Evolutionary conservation across 2,329 filamentous ascomycete genomes (phyloP).

Genomic region (Onygenales sp.): DNA sequence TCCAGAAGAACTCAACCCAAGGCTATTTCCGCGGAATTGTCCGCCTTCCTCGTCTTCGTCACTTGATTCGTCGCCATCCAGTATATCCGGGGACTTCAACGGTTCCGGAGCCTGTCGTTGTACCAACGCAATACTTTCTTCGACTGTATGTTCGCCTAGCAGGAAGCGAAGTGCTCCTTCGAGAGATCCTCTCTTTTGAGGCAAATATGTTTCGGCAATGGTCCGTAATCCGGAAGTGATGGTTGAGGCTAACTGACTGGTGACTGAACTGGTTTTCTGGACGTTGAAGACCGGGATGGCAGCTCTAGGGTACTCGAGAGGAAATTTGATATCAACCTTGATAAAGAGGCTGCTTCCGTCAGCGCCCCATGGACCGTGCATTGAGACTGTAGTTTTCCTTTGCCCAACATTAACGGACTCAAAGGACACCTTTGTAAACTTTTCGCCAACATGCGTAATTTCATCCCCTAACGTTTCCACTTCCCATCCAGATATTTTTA

Average conservation of each 20-base stretch:
- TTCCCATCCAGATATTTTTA: conserved; percentile 48
- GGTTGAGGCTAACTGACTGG: conserved; percentile 39
- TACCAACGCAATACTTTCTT: conserved; percentile 46
- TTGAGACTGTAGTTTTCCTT: conserved; percentile 45
- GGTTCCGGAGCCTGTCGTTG: conserved; percentile 49
- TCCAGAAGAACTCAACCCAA: conserved; percentile 42
- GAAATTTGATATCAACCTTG: conserved; percentile 50
- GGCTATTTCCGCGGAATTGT: conserved; percentile 32
- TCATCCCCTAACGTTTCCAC: conserved; percentile 50
- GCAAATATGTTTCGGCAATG: conserved; percentile 47
- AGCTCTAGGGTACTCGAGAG: conserved; percentile 44
- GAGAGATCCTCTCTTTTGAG: conserved; percentile 44
- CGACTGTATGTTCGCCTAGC: conserved; percentile 48
- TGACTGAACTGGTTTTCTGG: conserved; percentile 49
- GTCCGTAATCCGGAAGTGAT: conserved; percentile 43
- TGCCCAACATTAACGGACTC: conserved; percentile 49
- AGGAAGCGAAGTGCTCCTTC: conserved; percentile 54
- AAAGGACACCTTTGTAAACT: conserved; percentile 51
- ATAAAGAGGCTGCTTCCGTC: conserved; percentile 45
- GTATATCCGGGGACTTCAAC: conserved; percentile 32
- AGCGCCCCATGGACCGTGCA: conserved; percentile 52
- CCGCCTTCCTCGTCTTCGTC: conserved; percentile 60
- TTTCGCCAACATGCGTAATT: conserved; percentile 51
- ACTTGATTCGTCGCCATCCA: conserved; percentile 69
- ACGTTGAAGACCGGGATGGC: conserved; percentile 44